These are phyloP conservation scores for Colletotrichum orbiculare DNA, from an alignment of 2,329 filamentous ascomycete genomes.

Conservation along the genomic window DNA sequence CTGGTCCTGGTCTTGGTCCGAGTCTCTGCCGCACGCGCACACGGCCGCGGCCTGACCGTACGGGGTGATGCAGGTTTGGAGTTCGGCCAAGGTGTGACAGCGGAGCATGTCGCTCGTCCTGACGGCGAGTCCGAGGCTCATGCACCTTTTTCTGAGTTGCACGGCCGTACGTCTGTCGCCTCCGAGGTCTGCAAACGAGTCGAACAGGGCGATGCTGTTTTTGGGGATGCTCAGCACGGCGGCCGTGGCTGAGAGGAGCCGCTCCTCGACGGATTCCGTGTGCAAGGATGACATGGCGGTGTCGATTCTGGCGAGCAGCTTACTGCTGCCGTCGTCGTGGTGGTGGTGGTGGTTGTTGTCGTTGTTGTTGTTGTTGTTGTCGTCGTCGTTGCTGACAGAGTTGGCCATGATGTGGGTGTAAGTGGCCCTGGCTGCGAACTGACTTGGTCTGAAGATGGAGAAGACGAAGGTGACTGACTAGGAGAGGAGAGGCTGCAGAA, in stretches of 20 bases:
- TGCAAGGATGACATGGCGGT: constrained; percentile 36
- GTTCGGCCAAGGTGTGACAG: constrained; percentile 56
- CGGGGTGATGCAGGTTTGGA: constrained; percentile 54
- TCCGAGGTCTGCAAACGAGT: constrained; percentile 58
- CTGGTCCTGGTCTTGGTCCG: constrained; percentile 19
- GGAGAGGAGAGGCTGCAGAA: constrained; percentile 13
- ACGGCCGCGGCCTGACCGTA: constrained; percentile 19
- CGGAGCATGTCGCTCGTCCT: constrained; percentile 53
- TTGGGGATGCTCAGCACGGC: constrained; percentile 49
- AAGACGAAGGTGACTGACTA: background rate
- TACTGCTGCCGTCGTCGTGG: background rate
- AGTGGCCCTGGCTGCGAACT: constrained; percentile 20
- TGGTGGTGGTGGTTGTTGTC: no score
- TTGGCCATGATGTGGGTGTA: constrained; percentile 28
- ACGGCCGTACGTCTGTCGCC: constrained; percentile 51
- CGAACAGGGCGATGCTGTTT: constrained; percentile 48
- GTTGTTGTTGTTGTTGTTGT: no score
- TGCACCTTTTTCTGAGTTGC: constrained; percentile 47
- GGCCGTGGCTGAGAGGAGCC: constrained; percentile 48
- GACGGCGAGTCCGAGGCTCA: constrained; percentile 49
- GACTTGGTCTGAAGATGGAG: constrained; percentile 24
- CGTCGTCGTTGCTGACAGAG: constrained; percentile 13
- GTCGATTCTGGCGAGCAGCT: constrained; percentile 39
- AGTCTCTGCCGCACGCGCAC: constrained; percentile 12
- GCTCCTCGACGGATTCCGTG: constrained; percentile 42